Base-by-base conservation (phyloP, 805 yeast species). In the Metschnikowia picachoensis region DNA sequence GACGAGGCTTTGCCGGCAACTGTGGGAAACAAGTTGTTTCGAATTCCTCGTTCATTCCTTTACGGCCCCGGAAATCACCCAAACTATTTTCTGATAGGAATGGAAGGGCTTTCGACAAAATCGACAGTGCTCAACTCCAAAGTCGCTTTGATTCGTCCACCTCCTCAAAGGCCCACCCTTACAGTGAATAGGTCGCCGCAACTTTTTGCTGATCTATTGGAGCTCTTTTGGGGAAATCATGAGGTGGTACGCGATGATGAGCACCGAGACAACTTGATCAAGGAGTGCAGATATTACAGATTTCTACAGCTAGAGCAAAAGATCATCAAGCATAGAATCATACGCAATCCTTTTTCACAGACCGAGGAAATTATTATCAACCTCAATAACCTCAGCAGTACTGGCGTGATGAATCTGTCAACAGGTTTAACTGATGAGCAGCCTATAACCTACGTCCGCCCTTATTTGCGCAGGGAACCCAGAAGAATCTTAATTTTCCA, bases 211-310 rank as follows among this genome's bases (percentile, higher is more conserved):
- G 83, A 79, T 38, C 56, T 90, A 27, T 44, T 90, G 38, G 70
- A 71, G 25, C 58, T 80, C 2, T 62, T 88, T 25, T 73, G 76
- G 49, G 91, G 91, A 0, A 76, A 79, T 32, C 59, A 66, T 3
- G 54, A 78, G 15, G 66, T 69, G 1, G 70, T 86, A 15, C 57
- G 59, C 37, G 69, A 74, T 45, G 85, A 81, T 35, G 61, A 64
- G 1, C 86, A 83, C 59, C 72, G 96, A 35, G 61, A 66, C 9
- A 62, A 77, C 13, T 67, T 90, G 47, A 62, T 84, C 8, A 72
- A 72, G 43, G 97, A 90, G 59, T 86, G 95, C 52, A 73, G 77
- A 37, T 90, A 85, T 65, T 90, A 87, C 62, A 72, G 92, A 39
- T 84, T 90, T 55, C 67, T 79, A 39, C 89, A 82, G 32, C 68